Conservation (phyloP, 805 yeast species). For the Kluyveromyces starmeri region DNA sequence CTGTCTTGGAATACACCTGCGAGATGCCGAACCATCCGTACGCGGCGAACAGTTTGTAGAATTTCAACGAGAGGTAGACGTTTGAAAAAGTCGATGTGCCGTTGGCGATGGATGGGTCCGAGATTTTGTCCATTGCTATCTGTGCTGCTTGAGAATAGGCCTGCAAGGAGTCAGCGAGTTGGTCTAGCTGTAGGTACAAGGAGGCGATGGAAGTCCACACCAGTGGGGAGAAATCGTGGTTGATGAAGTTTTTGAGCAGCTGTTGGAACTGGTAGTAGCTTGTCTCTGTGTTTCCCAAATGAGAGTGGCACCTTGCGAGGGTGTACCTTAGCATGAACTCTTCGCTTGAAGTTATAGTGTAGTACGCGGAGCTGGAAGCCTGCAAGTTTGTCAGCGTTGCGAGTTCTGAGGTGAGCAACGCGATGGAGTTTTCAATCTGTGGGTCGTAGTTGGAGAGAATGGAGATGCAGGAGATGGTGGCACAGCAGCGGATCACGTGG, state of each 20-base stretch:
- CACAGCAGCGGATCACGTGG: conserved; percentile 3
- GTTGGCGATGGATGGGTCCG: conserved; percentile 2
- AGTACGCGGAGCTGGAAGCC: neutral
- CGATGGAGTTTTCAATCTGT: conserved; percentile 1
- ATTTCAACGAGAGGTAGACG: conserved; percentile 7
- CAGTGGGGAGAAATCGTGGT: conserved; percentile 30
- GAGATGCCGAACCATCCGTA: conserved; percentile 25
- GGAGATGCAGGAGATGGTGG: conserved; percentile 1
- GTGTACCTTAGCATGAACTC: conserved; percentile 4
- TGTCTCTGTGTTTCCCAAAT: conserved; percentile 2
- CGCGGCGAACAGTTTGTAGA: conserved; percentile 16
- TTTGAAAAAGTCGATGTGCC: conserved; percentile 4
- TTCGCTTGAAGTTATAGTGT: conserved; percentile 1
- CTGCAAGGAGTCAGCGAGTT: conserved; percentile 55
- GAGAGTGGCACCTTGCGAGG: conserved; percentile 4
- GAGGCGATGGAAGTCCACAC: conserved; percentile 64
- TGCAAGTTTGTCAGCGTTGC: neutral
- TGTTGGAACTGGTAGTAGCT: conserved; percentile 6
- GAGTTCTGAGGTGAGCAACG: conserved; percentile 1
- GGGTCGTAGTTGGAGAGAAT: conserved; percentile 3
- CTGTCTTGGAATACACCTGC: conserved; percentile 18
- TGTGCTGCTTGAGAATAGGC: conserved; percentile 52
- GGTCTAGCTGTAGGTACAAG: conserved; percentile 48
- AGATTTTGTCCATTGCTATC: conserved; percentile 4
- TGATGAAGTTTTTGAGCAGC: conserved; percentile 1